phyloP scores from a whole-genome alignment of 352 stramenopile species.

The Phytophthora pluvialis region DNA sequence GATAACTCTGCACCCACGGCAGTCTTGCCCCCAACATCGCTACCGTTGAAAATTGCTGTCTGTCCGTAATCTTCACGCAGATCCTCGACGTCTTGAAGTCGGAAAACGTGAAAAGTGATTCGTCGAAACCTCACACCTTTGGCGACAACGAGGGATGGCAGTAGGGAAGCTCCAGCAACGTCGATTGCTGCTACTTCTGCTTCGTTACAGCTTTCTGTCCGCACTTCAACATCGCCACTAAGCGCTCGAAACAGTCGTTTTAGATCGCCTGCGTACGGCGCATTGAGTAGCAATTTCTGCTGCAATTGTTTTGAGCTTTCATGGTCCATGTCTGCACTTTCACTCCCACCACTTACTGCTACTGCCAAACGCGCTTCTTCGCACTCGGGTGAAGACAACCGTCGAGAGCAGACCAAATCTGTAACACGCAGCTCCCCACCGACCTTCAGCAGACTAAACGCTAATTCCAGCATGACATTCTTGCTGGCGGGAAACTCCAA shows the following conservation, averaged over 20 bases:
- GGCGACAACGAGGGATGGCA: conserved; percentile 12
- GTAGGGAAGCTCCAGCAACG: conserved; percentile 21
- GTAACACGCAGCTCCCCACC: conserved; percentile 55
- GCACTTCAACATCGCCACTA: conserved; percentile 26
- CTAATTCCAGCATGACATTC: conserved; percentile 38
- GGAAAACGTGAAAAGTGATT: conserved; percentile 50
- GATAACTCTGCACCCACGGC: not conserved
- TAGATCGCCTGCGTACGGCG: conserved; percentile 58
- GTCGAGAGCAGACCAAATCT: conserved; percentile 38
- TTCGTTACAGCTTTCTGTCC: conserved; percentile 23
- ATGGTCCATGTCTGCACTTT: not conserved
- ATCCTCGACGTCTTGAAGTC: conserved; percentile 47
- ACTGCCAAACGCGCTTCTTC: conserved; percentile 22
- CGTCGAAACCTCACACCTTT: conserved; percentile 28
- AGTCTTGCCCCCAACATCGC: conserved; percentile 1
- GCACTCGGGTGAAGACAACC: conserved; percentile 30
- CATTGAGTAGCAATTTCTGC: conserved; percentile 30
- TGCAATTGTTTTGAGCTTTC: conserved; percentile 14
- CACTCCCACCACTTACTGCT: conserved; percentile 16
- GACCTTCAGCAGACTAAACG: conserved; percentile 45
- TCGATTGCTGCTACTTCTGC: conserved; percentile 25
- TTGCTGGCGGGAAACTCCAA: conserved; percentile 34
- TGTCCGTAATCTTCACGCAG: conserved; percentile 67
- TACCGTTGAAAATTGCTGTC: conserved; percentile 45
- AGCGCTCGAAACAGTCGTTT: conserved; percentile 45